Conservation (phyloP, 140 eudicot species). For the Cichorium intybus region DNA sequence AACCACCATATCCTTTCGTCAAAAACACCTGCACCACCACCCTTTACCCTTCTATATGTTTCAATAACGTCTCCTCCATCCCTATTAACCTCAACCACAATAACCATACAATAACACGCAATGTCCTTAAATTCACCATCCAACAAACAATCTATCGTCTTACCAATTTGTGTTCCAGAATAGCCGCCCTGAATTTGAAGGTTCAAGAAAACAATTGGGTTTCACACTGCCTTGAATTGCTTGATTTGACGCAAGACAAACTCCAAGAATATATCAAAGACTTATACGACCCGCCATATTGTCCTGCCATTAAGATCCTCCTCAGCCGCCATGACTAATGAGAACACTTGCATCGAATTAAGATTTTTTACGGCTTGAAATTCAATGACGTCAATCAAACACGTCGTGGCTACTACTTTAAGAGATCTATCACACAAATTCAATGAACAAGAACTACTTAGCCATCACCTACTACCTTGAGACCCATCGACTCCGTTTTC, state of each 20-base stretch:
- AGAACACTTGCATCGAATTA: slow-evolving; percentile 79
- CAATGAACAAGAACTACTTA: slow-evolving; percentile 69
- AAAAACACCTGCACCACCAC: slow-evolving; percentile 55
- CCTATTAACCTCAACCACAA: slow-evolving; percentile 17
- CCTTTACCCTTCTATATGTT: slow-evolving; percentile 59
- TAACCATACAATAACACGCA: slow-evolving; percentile 26
- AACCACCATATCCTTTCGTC: slow-evolving; percentile 35
- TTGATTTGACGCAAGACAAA: slow-evolving; percentile 69
- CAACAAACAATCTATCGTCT: slow-evolving; percentile 42
- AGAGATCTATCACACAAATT: slow-evolving; percentile 54
- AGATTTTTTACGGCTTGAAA: slow-evolving; percentile 46
- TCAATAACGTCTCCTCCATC: slow-evolving; percentile 45
- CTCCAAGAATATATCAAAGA: slow-evolving; percentile 46
- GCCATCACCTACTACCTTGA: slow-evolving; percentile 63
- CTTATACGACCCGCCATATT: slow-evolving; percentile 21
- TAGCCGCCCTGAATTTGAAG: slow-evolving; percentile 6
- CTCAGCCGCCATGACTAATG: slow-evolving; percentile 92
- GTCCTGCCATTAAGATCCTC: slow-evolving; percentile 58
- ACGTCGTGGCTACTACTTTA: slow-evolving; percentile 33
- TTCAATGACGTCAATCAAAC: background rate
- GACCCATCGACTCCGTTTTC: background rate
- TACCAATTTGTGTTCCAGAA: slow-evolving; percentile 12
- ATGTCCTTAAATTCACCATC: slow-evolving; percentile 44
- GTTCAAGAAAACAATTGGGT: slow-evolving; percentile 37
- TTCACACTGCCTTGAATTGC: slow-evolving; percentile 58